Conservation (phyloP, 2,329 filamentous ascomycete genomes). For the Neurospora sp. region DNA sequence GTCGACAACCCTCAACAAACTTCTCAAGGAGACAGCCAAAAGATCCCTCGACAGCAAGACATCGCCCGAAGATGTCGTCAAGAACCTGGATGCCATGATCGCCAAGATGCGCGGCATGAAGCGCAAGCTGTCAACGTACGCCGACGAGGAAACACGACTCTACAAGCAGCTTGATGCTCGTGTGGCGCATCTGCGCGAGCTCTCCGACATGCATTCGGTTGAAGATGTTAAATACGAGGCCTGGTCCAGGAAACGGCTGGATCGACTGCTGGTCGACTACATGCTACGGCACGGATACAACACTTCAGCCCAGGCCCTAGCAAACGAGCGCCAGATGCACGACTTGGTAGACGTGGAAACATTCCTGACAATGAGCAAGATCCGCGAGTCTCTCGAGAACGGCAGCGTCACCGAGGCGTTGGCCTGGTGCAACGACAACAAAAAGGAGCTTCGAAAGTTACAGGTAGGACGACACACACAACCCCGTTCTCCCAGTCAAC, state of each 20-base stretch:
- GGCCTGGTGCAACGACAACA: constrained; percentile 87
- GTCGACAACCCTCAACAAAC: constrained; percentile 49
- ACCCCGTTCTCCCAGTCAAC: background rate
- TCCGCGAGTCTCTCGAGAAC: constrained; percentile 61
- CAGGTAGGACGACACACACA: constrained; percentile 41
- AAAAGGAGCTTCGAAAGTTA: constrained; percentile 81
- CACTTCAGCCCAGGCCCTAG: constrained; percentile 65
- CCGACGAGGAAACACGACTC: constrained; percentile 69
- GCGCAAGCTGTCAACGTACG: constrained; percentile 67
- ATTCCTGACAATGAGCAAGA: constrained; percentile 71
- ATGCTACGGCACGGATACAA: constrained; percentile 75
- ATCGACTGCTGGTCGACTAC: constrained; percentile 86
- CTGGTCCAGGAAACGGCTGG: constrained; percentile 74
- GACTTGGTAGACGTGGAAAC: constrained; percentile 82
- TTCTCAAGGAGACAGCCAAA: constrained; percentile 54
- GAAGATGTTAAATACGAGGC: constrained; percentile 89
- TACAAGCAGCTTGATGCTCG: constrained; percentile 68
- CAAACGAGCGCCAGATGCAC: constrained; percentile 63
- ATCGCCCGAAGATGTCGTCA: constrained; percentile 61
- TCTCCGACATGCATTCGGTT: constrained; percentile 70
- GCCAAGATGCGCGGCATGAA: constrained; percentile 76
- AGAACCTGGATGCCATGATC: constrained; percentile 76
- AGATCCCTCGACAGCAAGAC: constrained; percentile 54
- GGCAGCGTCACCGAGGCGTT: constrained; percentile 70
- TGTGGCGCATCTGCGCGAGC: constrained; percentile 67